Percentiles rank a stretch among this genome's conserved stretches.
Evolutionary conservation across 1,284 basidiomycete genomes (phyloP).

Genomic region (Trametes sp.): DNA sequence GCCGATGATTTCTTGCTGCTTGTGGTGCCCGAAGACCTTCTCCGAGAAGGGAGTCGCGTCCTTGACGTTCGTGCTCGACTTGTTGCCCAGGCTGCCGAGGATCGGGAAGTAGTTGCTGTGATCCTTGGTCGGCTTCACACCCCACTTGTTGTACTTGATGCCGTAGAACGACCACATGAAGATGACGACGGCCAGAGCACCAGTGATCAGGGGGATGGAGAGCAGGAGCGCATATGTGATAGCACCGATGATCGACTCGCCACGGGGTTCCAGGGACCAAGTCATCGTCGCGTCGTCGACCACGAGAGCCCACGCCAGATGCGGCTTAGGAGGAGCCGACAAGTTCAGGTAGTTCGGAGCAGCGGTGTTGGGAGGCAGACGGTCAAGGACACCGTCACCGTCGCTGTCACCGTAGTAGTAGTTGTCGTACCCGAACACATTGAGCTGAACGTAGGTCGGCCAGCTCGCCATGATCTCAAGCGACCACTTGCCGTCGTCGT

Average conservation of each 20-base stretch:
- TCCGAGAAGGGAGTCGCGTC: constrained; percentile 63
- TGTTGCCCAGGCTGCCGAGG: constrained; percentile 68
- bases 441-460: constrained; percentile 89
- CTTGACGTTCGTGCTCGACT: constrained; percentile 69
- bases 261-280: constrained; percentile 84
- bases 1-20: constrained; percentile 74
- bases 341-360: constrained; percentile 91
- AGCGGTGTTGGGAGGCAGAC: constrained; percentile 86
- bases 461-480: constrained; percentile 87
- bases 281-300: constrained; percentile 80
- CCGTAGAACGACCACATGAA: constrained; percentile 97
- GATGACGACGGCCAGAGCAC: constrained; percentile 78
- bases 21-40: constrained; percentile 64
- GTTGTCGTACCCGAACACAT: constrained; percentile 88
- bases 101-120: constrained; percentile 81
- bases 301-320: constrained; percentile 85
- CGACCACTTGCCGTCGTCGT: constrained; percentile 73
- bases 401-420: constrained; percentile 92
- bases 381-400: constrained; percentile 86
- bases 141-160: constrained; percentile 92
- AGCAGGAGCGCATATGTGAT: constrained; percentile 86
- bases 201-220: constrained; percentile 85
- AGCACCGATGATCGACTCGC: constrained; percentile 79
- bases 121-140: constrained; percentile 74
- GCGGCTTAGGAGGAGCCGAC: constrained; percentile 81